Percentiles rank a stretch among this genome's conserved stretches.
phyloP scores from a whole-genome alignment of 1,284 basidiomycete species.

The Cutaneotrichosporon cavernicola region DNA sequence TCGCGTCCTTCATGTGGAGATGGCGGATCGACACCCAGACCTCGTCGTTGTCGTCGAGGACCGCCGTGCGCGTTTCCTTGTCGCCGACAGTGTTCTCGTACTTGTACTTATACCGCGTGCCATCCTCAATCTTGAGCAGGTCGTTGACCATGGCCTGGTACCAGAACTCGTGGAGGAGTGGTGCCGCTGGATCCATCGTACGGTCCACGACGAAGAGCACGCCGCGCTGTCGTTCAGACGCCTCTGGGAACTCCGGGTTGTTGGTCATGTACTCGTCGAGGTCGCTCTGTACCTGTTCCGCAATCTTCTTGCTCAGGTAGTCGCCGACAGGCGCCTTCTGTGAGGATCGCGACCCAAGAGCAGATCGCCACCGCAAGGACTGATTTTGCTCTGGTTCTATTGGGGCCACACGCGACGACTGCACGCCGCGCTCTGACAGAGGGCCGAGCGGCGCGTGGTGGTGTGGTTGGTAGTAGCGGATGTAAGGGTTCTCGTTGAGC shows the following conservation, averaged over 20 bases:
- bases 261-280: slow-evolving; percentile 80
- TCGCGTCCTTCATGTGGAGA: slow-evolving; percentile 97
- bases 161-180: slow-evolving; percentile 94
- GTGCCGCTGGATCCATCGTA: slow-evolving; percentile 87
- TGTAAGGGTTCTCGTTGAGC: slow-evolving; percentile 87
- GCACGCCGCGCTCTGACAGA: slow-evolving; percentile 59
- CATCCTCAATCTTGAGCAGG: slow-evolving; percentile 81
- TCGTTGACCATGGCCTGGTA: slow-evolving; percentile 99
- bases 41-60: slow-evolving; percentile 77
- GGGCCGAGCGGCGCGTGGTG: slow-evolving; percentile 84
- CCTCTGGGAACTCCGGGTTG: slow-evolving; percentile 74
- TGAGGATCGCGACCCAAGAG: slow-evolving; percentile 32
- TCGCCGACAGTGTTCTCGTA: slow-evolving; percentile 75
- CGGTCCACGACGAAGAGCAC: slow-evolving; percentile 92
- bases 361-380: slow-evolving; percentile 48
- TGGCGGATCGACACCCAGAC: slow-evolving; percentile 92
- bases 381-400: slow-evolving; percentile 52
- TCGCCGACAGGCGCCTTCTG: slow-evolving; percentile 53
- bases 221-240: slow-evolving; percentile 60
- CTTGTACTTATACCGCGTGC: slow-evolving; percentile 84
- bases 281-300: slow-evolving; percentile 73
- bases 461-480: slow-evolving; percentile 87
- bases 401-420: slow-evolving; percentile 49
- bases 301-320: slow-evolving; percentile 72
- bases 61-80: slow-evolving; percentile 81